Conservation (phyloP, 352 stramenopile genomes). For the Phytopythium chamaehyphon region DNA sequence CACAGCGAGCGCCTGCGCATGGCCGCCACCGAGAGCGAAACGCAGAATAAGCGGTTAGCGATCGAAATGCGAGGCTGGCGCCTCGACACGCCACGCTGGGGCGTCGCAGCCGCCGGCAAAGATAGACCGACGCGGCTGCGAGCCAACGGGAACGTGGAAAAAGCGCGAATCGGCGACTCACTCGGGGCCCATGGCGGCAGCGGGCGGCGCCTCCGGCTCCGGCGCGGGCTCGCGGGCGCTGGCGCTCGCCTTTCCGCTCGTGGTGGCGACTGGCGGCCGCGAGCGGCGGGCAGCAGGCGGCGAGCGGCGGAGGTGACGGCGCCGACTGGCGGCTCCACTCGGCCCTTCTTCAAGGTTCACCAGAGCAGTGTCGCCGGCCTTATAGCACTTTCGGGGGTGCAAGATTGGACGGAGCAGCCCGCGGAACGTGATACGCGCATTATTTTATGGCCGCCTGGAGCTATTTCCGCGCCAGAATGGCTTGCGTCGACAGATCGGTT, state of each 20-base stretch:
- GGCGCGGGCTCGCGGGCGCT: neutral
- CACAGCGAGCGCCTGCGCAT: conserved; percentile 37
- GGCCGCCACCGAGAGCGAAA: neutral
- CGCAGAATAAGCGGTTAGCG: conserved; percentile 3
- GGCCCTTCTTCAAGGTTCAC: neutral
- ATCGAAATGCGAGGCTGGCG: neutral
- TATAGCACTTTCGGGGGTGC: too few relatives aligned
- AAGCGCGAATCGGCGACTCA: conserved; percentile 1
- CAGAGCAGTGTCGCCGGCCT: neutral
- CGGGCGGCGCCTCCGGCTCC: neutral
- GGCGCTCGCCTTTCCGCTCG: too few relatives aligned
- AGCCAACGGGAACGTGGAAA: neutral
- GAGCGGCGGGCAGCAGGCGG: neutral
- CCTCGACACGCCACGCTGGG: neutral
- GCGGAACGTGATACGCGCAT: too few relatives aligned
- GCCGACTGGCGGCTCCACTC: neutral
- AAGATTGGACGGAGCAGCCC: too few relatives aligned
- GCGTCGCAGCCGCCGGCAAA: neutral
- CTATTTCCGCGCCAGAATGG: too few relatives aligned
- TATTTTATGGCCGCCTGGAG: too few relatives aligned
- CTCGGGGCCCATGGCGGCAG: neutral
- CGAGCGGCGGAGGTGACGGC: neutral
- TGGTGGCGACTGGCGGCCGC: too few relatives aligned
- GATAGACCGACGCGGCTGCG: too few relatives aligned
- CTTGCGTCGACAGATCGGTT: neutral